Percentiles rank a stretch among this genome's conserved stretches.
These are phyloP conservation scores for Astragalus membranaceus DNA, from an alignment of 306 rosid species.

Conservation along the genomic window DNA sequence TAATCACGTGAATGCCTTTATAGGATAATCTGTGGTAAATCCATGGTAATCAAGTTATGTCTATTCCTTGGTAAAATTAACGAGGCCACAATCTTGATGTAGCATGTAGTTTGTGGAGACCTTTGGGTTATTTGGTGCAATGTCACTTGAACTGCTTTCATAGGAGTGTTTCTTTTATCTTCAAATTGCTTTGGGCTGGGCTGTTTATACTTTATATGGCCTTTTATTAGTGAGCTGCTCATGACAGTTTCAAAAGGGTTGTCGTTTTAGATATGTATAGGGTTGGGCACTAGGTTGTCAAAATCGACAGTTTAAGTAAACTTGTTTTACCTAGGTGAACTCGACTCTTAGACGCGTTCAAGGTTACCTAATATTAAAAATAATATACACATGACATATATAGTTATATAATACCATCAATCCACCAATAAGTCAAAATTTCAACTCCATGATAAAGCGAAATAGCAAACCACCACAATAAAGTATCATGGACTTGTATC, in stretches of 20 bases:
- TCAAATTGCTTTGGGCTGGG: background rate
- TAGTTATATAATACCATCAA: too few species aligned
- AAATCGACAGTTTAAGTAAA: too few species aligned
- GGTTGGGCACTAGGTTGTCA: too few species aligned
- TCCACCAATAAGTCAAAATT: too few species aligned
- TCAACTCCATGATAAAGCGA: too few species aligned
- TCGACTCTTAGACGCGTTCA: too few species aligned
- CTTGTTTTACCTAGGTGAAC: too few species aligned
- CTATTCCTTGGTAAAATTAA: background rate
- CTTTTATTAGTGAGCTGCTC: background rate
- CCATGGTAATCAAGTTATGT: background rate
- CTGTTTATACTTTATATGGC: background rate
- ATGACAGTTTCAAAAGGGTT: background rate
- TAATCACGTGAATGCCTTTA: constrained; percentile 3
- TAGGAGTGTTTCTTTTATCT: background rate
- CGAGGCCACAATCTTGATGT: background rate
- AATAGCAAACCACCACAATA: too few species aligned
- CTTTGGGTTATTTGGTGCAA: background rate
- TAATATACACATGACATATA: too few species aligned
- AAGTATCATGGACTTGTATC: too few species aligned
- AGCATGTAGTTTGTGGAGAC: background rate
- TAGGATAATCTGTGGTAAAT: background rate
- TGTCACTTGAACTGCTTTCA: background rate
- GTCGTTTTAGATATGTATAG: constrained; percentile 5
- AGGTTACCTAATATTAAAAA: too few species aligned